Evolutionary conservation across 108 stramenopile genomes (phyloP).

Genomic region (Skeletonema tropicum): DNA sequence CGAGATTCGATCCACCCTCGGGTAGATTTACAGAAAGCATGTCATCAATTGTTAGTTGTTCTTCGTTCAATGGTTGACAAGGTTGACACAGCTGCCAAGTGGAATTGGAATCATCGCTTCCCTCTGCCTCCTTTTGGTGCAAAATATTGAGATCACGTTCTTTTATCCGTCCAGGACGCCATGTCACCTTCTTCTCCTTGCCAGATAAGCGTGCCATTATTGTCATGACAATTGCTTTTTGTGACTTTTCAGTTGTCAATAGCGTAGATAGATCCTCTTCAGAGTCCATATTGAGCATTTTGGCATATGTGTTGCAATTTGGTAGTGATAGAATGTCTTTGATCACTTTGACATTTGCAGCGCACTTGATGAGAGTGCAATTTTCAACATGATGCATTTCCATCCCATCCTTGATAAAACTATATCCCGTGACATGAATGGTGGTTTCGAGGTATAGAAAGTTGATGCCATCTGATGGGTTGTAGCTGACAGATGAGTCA

Average conservation of each 20-base stretch:
- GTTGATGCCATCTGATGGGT: slow-evolving; percentile 4
- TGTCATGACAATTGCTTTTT: not conserved
- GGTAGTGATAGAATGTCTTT: slow-evolving; percentile 22
- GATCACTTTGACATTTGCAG: slow-evolving; percentile 33
- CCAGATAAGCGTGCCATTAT: slow-evolving; percentile 4
- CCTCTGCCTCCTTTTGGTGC: slow-evolving; percentile 21
- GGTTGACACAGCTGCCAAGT: slow-evolving; percentile 12
- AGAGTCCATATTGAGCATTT: slow-evolving; percentile 2
- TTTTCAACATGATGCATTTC: slow-evolving; percentile 1
- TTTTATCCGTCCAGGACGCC: slow-evolving; percentile 17
- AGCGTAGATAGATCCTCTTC: not conserved
- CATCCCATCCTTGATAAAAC: slow-evolving; percentile 3
- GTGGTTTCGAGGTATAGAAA: slow-evolving; percentile 22
- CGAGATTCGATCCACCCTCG: not conserved
- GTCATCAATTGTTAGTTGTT: not conserved
- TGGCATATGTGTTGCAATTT: slow-evolving; percentile 6
- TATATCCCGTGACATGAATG: slow-evolving; percentile 14
- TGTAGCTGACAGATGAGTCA: not conserved
- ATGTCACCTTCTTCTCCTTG: not conserved
- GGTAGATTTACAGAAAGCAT: slow-evolving; percentile 24
- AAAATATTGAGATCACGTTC: slow-evolving; percentile 21
- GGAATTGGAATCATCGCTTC: not conserved
- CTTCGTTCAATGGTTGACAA: slow-evolving; percentile 5
- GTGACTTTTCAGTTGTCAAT: not conserved
- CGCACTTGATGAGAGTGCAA: slow-evolving; percentile 28